Evolutionary conservation across 208 protist species (phyloP), one percentile per base, ranked within the genome.

Genomic region (Wallacemonas sp.): DNA sequence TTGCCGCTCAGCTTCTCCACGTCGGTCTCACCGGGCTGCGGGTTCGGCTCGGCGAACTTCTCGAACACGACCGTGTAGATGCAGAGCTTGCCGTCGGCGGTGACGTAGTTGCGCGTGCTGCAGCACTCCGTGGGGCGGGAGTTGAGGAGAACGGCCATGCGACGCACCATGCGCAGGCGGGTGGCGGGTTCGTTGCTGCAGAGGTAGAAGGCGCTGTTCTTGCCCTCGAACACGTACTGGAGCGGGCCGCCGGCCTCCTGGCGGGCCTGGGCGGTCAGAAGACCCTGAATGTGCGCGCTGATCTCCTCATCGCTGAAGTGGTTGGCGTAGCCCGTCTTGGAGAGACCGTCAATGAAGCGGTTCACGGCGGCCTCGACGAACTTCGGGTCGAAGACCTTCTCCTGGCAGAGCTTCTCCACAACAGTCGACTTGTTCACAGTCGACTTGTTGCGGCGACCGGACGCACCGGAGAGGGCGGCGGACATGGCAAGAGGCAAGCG

Each of bases 201-300:
- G 64, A 94, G 81, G 74, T 87, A 92, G 75, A 92, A 92, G 46
- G 86, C 89, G 31, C 28, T 61, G 31, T 62, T 28, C 33, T 72
- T 70, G 12, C 50, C 65, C 64, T 90, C 82, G 72, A 89, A 80
- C 28, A 81, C 65, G 81, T 90, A 87, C 70, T 86, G 66, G 74
- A 87, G 85, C 45, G 75, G 55, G 70, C 89, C 78, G 38, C 86
- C 89, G 41, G 81, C 61, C 41, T 66, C 39, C 22, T 65, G 49
- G 61, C 76, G 77, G 1, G 85, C 83, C 48, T 86, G 75, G 7
- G 89, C 89, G 31, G 80, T 82, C 41, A 94, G 72, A 41, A 85
- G 65, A 42, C 82, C 86, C 62, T 87, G 66, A 41, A 89, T 81
- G 64, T 92, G 85, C 20, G 44, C 26, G 18, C 69, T 57, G 16